Conservation (phyloP, 495 filamentous ascomycete genomes). For the Margaritispora aquatica region DNA sequence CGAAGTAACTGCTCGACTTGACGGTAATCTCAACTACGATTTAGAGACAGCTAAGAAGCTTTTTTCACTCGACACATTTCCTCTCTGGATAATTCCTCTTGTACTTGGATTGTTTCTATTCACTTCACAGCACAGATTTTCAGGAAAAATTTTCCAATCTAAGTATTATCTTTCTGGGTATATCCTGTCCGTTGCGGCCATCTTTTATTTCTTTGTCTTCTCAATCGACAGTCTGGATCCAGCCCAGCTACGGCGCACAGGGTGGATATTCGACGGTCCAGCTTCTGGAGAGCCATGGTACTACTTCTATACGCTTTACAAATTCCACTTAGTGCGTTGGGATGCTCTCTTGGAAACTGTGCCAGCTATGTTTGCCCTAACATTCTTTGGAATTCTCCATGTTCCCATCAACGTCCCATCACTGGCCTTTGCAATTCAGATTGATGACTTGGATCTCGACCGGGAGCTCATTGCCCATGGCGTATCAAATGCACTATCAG, state of each 20-base stretch:
- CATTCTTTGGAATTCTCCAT: constrained; percentile 95
- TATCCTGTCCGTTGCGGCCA: constrained; percentile 69
- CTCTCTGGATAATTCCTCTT: constrained; percentile 79
- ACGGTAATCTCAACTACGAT: constrained; percentile 77
- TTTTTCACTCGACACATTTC: constrained; percentile 60
- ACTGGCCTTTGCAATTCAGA: constrained; percentile 77
- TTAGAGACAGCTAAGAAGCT: constrained; percentile 68
- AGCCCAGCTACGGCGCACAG: constrained; percentile 53
- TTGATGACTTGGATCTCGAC: constrained; percentile 86
- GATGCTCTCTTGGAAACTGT: constrained; percentile 69
- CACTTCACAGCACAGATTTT: constrained; percentile 62
- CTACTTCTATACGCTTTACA: constrained; percentile 93
- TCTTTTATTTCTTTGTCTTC: constrained; percentile 79
- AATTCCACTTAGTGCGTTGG: constrained; percentile 73
- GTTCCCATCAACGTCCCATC: constrained; percentile 98
- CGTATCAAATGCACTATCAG: constrained; percentile 86
- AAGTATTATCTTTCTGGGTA: constrained; percentile 82
- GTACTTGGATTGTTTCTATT: constrained; percentile 70
- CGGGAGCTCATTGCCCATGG: constrained; percentile 91
- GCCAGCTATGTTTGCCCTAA: constrained; percentile 94
- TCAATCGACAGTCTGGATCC: constrained; percentile 57
- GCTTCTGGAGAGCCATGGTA: constrained; percentile 85
- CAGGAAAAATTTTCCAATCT: constrained; percentile 32
- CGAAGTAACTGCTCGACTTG: constrained; percentile 86
- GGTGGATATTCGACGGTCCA: constrained; percentile 89